Base-by-base conservation (phyloP, 768 basidiomycete genomes). In the Leucogyrophana mollusca region DNA sequence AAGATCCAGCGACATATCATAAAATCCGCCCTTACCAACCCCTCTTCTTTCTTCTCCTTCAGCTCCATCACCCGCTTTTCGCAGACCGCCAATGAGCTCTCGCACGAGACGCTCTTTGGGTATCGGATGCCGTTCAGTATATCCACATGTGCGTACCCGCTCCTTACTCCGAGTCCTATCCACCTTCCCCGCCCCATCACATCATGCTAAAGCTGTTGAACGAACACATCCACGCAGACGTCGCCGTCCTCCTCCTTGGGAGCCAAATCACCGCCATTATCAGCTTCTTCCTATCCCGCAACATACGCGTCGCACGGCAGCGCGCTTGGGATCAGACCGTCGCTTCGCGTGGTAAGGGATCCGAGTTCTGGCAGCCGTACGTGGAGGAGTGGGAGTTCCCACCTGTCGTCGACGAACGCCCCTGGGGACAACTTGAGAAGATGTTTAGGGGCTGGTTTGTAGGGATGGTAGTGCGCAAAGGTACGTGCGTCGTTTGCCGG, bases 261-360 rank as follows among this genome's bases (percentile, higher is more conserved):
- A 71, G 80, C 0, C 91, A 94, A 68, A 59, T 89, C 27, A 87
- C 88, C 0, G 66, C 67, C 16, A 85, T 97, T 46, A 73, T 95
- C 40, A 75, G 73, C 2, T 94, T 87, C 71, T 94, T 94, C 69
- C 78, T 97, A 41, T 76, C 83, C 22, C 81, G 81, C 37, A 94
- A 95, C 65, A 82, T 95, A 38, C 78, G 82, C 21, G 78, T 93
- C 35, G 90, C 92, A 0, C 79, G 85, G 2, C 79, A 80, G 43
- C 77, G 87, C 9, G 91, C 80, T 9, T 90, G 83, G 79, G 83
- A 79, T 16, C 85, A 94, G 59, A 94, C 92, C 0, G 82, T 95
- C 22, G 68, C 76, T 5, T 94, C 91, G 4, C 80, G 93, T 1
- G 85, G 85, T 10, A 95, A 95, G 55, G 82, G 84, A 0, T 69